Base-by-base conservation (phyloP, 2,329 filamentous ascomycete genomes). In the Ceratocystis smalleyi region DNA sequence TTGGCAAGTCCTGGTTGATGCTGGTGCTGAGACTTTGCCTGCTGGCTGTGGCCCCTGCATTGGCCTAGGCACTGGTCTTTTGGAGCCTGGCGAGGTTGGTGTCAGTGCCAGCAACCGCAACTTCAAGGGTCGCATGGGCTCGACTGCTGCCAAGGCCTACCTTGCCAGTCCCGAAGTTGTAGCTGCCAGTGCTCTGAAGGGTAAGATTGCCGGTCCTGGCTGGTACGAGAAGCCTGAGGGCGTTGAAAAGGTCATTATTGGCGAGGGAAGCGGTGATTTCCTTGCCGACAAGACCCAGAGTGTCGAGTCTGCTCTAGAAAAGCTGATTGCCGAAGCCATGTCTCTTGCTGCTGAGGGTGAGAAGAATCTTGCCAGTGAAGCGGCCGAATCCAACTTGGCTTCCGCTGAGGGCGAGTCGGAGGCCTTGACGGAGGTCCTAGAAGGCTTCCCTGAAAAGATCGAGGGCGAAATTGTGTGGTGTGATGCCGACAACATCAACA, bases 41-140 rank as follows among this genome's bases (percentile, higher is more conserved):
- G 78, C 88, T 6, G 87, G 87, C 0, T 96, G 91, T 68, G 90
- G 84, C 0, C 86, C 88, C 0, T 96, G 92, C 71, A 96, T 97
- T 67, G 91, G 91, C 6, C 80, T 95, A 0, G 89, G 87, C 7
- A 72, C 71, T 12, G 91, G 91, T 45, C 78, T 96, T 0, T 80
- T 96, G 0, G 86, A 96, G 73, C 80, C 83, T 1, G 89, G 88
- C n/a, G 91, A 96, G 75, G 84, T 91, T 8, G 91, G 91, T 24
- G 91, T 96, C 69, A 85, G 81, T 67, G 89, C 90, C 0, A 85
- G 80, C 62, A 96, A 96, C 77, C 80, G 91, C 10, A 96, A 96
- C 74, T 96, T 91, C 78, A 91, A 91, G 74, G 91, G 91, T 0
- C 83, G 91, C 2, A 95, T 96, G 88, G 91, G 91, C 2, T 86